Percentiles rank a stretch among this genome's conserved stretches.
phyloP scores from a whole-genome alignment of 2,329 filamentous ascomycete species.

The Penicillium freii region DNA sequence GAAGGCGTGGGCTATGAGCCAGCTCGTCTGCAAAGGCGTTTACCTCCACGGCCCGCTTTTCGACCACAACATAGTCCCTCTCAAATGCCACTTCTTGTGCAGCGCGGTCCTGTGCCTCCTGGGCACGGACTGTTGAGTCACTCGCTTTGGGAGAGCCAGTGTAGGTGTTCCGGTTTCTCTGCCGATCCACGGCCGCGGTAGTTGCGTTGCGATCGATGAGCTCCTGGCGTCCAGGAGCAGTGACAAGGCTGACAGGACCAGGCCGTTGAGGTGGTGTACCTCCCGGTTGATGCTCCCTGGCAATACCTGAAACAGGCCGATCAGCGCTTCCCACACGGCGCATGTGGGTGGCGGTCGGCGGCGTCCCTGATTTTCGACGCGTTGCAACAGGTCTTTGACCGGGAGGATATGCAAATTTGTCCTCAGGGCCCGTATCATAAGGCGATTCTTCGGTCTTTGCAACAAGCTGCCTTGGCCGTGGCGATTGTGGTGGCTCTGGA shows the following conservation, averaged over 20 bases:
- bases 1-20: constrained; percentile 72
- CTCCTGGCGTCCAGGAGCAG: constrained; percentile 44
- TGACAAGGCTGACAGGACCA: constrained; percentile 34
- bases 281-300: constrained; percentile 29
- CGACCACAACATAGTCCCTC: constrained; percentile 91
- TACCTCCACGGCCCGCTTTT: constrained; percentile 92
- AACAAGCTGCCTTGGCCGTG: constrained; percentile 14
- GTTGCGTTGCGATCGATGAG: constrained; percentile 34
- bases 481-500: constrained; percentile 16
- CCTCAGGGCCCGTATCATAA: constrained; percentile 22
- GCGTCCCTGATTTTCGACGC: constrained; percentile 29
- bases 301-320: constrained; percentile 23
- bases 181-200: constrained; percentile 57
- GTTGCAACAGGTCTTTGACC: constrained; percentile 41
- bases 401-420: constrained; percentile 20
- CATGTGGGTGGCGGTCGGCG: constrained; percentile 30
- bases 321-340: constrained; percentile 37
- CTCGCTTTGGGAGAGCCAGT: constrained; percentile 48
- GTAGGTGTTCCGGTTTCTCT: constrained; percentile 53
- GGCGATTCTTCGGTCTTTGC: constrained; percentile 25
- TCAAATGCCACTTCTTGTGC: constrained; percentile 88
- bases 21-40: constrained; percentile 96
- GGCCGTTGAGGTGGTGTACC: constrained; percentile 35
- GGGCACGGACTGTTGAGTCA: constrained; percentile 32
- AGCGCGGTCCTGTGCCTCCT: constrained; percentile 58